Percentiles rank a stretch among this genome's conserved stretches.
phyloP scores from a whole-genome alignment of 192 early-diverging fungal genomes.

The Lobosporangium transversale region DNA sequence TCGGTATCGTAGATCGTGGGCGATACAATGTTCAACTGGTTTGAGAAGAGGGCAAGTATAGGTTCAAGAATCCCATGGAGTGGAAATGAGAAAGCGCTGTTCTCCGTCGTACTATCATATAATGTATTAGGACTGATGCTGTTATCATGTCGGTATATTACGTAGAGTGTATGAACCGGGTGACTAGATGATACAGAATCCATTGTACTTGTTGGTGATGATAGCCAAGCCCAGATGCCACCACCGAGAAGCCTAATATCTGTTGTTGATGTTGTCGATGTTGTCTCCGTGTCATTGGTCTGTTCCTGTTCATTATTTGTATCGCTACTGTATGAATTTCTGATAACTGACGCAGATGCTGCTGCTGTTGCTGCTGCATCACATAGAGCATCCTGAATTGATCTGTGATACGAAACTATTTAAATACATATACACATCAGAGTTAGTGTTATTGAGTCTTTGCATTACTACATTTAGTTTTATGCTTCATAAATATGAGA shows the following conservation, averaged over 20 bases:
- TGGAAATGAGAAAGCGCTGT: too few species aligned
- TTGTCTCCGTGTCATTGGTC: background rate
- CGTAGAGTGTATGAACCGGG: background rate
- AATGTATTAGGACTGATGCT: background rate
- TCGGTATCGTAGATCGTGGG: background rate
- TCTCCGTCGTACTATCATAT: too few species aligned
- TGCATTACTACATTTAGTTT: background rate
- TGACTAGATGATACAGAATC: background rate
- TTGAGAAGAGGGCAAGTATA: slow-evolving; percentile 6
- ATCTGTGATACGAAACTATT: background rate
- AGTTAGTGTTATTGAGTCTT: background rate
- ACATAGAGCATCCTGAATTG: slow-evolving; percentile 9
- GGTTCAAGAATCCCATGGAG: too few species aligned
- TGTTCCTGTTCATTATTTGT: background rate
- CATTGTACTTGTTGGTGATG: background rate
- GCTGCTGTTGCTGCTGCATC: background rate
- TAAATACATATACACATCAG: background rate
- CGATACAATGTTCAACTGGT: slow-evolving; percentile 6
- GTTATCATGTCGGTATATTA: slow-evolving; percentile 3
- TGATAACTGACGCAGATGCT: too few species aligned
- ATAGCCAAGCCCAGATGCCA: slow-evolving; percentile 13
- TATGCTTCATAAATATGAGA: too few species aligned
- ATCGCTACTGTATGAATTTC: too few species aligned
- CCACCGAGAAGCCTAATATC: background rate
- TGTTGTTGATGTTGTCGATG: background rate